Base-by-base conservation (phyloP, 2,329 filamentous ascomycete species). In the Trichoderma sp. region DNA sequence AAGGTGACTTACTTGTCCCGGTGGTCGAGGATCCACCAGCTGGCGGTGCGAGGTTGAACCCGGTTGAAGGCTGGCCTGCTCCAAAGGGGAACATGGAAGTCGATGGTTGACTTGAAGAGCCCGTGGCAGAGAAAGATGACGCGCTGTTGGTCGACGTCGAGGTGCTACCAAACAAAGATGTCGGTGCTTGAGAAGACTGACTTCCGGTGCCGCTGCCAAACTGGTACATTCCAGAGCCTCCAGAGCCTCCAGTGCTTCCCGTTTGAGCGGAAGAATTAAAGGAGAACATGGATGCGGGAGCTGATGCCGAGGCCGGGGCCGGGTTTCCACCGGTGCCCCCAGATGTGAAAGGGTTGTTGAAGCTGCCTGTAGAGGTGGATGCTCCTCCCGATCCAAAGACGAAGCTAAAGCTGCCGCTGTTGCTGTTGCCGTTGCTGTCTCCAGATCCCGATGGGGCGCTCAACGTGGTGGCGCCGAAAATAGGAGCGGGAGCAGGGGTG, bases 1-100 rank as follows among this genome's bases (percentile, higher is more conserved):
- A 78, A 75, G 76, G 74, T 76, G 78, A 81, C 80, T 81, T 81
- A 81, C 80, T 82, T 72, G 80, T 82, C 76, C 80, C 80, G 70
- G 80, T 81, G 74, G 80, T 81, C 70, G 80, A 81, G 61, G 78
- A 77, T 69, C 80, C 80, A 76, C 78, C 79, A 74, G 75, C 76
- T 70, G 79, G 80, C 70, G 79, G 78, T 74, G 81, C 79, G 71
- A 82, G 78, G 60, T 50, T 68, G 71, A 81, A 80, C 68, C 76
- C 73, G 64, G 78, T 73, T 66, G 75, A 75, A 69, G 76, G 71
- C 70, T 76, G 75, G 70, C 71, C 75, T 70, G 76, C 76, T 73
- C 78, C 78, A 71, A 79, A 79, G 60, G 72, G 68, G 57, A 73
- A 71, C 69, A 76, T 72, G 64, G 70, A 73, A 66, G 61, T 48